Conservation (phyloP, 305 asterid species). For the Vinca major region DNA sequence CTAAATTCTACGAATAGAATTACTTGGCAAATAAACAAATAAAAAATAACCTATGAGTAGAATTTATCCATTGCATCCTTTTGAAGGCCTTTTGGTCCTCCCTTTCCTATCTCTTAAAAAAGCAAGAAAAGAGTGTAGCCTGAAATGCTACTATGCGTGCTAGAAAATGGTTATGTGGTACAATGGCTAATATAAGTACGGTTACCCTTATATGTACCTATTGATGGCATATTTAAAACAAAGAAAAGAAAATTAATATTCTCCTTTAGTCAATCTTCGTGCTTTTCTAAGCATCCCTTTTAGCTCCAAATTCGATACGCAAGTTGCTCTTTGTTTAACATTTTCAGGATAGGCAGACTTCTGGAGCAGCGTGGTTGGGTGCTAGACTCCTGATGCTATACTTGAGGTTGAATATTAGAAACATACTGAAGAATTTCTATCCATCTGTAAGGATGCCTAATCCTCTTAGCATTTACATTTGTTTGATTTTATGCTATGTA, state of each 20-base stretch:
- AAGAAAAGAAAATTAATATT: not conserved
- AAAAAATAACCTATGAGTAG: not conserved
- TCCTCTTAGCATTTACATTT: conserved; percentile 10
- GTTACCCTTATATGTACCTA: not conserved
- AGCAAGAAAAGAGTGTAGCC: not conserved
- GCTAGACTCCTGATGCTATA: conserved; percentile 59
- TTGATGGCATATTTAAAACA: not conserved
- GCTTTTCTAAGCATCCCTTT: not conserved
- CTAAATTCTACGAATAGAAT: not conserved
- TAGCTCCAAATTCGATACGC: conserved; percentile 2
- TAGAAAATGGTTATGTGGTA: not conserved
- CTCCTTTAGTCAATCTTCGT: not conserved
- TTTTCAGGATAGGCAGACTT: conserved; percentile 57
- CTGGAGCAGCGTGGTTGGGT: conserved; percentile 68
- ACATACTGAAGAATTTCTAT: conserved; percentile 50
- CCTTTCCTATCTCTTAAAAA: not conserved
- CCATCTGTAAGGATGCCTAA: conserved; percentile 58
- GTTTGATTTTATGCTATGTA: conserved; percentile 3
- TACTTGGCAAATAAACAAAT: no score
- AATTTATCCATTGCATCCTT: not conserved
- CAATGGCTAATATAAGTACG: not conserved
- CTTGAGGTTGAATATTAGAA: conserved; percentile 57
- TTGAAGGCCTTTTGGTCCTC: not conserved
- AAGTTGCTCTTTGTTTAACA: conserved; percentile 14
- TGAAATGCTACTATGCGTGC: not conserved